These are phyloP conservation scores for Aureobasidium leucospermi DNA, from an alignment of 2,329 filamentous ascomycete genomes.

Conservation along the genomic window DNA sequence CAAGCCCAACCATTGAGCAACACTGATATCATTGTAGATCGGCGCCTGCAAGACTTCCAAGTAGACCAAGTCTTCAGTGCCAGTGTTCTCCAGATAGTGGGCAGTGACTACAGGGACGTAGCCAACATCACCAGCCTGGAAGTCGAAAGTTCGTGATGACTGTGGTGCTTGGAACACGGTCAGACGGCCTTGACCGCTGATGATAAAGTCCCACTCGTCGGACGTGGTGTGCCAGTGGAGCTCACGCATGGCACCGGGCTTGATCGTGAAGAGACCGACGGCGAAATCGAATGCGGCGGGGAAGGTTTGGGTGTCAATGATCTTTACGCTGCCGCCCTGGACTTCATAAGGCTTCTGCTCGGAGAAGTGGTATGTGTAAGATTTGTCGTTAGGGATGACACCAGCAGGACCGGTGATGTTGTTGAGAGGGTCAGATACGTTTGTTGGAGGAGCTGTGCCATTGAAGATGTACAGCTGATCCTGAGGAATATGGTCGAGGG, in stretches of 20 bases:
- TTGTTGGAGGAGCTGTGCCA: slow-evolving; percentile 30
- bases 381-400: slow-evolving; percentile 23
- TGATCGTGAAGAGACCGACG: slow-evolving; percentile 49
- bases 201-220: slow-evolving; percentile 57
- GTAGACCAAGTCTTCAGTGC: slow-evolving; percentile 50
- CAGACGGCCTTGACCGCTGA: slow-evolving; percentile 48
- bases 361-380: slow-evolving; percentile 38
- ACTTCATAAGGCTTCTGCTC: slow-evolving; percentile 44
- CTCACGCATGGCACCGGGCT: slow-evolving; percentile 58
- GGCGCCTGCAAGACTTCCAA: slow-evolving; percentile 52
- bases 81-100: slow-evolving; percentile 57
- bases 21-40: slow-evolving; percentile 47
- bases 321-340: slow-evolving; percentile 53
- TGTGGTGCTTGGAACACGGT: slow-evolving; percentile 49
- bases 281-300: slow-evolving; percentile 50
- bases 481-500: slow-evolving; percentile 31
- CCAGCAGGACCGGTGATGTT: slow-evolving; percentile 39
- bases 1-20: slow-evolving; percentile 52
- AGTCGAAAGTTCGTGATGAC: slow-evolving; percentile 50
- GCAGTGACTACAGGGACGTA: slow-evolving; percentile 49
- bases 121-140: slow-evolving; percentile 52
- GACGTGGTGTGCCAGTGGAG: slow-evolving; percentile 56
- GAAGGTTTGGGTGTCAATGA: slow-evolving; percentile 51
- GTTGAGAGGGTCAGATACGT: slow-evolving; percentile 28
- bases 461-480: slow-evolving; percentile 38